These are phyloP conservation scores for Reticulascus tulasneorum DNA, from an alignment of 2,329 filamentous ascomycete genomes.

Conservation along the genomic window DNA sequence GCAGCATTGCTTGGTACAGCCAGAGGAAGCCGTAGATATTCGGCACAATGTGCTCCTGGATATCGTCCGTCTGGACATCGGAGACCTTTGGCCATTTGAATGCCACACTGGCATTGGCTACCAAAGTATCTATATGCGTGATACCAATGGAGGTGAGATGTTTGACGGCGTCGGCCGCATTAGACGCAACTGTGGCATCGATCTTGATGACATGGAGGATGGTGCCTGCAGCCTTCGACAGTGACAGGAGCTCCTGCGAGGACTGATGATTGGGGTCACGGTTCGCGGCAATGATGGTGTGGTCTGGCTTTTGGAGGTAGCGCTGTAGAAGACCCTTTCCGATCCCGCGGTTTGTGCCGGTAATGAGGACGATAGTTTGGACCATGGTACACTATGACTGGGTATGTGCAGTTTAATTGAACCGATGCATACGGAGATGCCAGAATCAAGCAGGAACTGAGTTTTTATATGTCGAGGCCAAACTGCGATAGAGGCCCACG, in stretches of 20 bases:
- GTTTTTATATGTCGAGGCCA: too few species aligned
- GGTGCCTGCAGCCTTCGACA: slow-evolving; percentile 31
- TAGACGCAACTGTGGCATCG: slow-evolving; percentile 29
- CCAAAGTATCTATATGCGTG: slow-evolving; percentile 41
- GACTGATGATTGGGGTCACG: slow-evolving; percentile 25
- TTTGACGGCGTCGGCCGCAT: slow-evolving; percentile 27
- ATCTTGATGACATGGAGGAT: slow-evolving; percentile 37
- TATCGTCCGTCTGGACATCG: slow-evolving; percentile 28
- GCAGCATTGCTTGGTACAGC: slow-evolving; percentile 40
- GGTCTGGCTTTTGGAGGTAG: slow-evolving; percentile 50
- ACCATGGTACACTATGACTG: too few species aligned
- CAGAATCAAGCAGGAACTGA: too few species aligned
- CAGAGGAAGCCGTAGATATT: slow-evolving; percentile 30
- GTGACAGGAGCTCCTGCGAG: slow-evolving; percentile 23
- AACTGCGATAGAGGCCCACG: too few species aligned
- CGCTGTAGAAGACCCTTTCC: slow-evolving; percentile 28
- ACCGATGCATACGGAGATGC: too few species aligned
- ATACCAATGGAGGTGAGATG: slow-evolving; percentile 30
- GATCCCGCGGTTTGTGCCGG: slow-evolving; percentile 33
- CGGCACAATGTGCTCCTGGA: slow-evolving; percentile 28
- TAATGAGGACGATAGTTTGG: slow-evolving; percentile 23
- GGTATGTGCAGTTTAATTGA: too few species aligned
- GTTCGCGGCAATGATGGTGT: slow-evolving; percentile 40
- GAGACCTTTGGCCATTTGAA: slow-evolving; percentile 24
- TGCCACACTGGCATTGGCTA: slow-evolving; percentile 47